A percentile compares a stretch with the other conserved stretches of the same genome.
phyloP scores from a whole-genome alignment of 495 filamentous ascomycete genomes.

The Penicillium nucicola region DNA sequence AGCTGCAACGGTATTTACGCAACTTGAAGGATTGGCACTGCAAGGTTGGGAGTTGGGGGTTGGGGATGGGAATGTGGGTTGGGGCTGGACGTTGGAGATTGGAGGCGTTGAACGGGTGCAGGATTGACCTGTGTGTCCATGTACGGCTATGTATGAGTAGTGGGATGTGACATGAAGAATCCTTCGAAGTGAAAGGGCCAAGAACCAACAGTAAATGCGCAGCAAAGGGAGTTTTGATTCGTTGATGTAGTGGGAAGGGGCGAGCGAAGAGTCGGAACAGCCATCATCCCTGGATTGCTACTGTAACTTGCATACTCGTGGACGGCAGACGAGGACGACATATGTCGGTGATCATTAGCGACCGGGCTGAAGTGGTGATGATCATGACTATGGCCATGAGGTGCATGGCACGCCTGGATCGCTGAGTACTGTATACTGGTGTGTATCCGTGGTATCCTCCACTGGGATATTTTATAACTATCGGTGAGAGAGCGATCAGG shows the following conservation, averaged over 20 bases:
- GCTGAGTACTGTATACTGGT: no score
- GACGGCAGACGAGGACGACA: no score
- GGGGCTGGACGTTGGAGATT: not conserved
- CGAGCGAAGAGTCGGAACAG: not conserved
- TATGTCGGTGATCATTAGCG: constrained; percentile 2
- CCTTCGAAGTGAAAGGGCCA: not conserved
- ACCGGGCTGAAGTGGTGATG: not conserved
- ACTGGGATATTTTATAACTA: not conserved
- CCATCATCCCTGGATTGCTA: not conserved
- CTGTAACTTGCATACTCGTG: no score
- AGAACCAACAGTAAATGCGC: not conserved
- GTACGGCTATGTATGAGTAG: not conserved
- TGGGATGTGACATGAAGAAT: not conserved
- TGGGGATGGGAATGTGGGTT: not conserved
- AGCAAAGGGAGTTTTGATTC: not conserved
- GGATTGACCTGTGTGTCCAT: no score
- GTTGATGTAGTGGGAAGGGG: not conserved
- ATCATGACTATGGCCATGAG: not conserved
- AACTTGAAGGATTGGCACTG: not conserved
- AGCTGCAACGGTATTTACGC: no score
- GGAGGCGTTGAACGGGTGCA: not conserved
- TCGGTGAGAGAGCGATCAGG: not conserved
- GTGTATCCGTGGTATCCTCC: no score
- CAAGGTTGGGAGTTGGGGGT: not conserved
- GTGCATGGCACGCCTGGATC: not conserved